phyloP scores from a whole-genome alignment of 75 land plant species.

The Cunninghamia lanceolata region DNA sequence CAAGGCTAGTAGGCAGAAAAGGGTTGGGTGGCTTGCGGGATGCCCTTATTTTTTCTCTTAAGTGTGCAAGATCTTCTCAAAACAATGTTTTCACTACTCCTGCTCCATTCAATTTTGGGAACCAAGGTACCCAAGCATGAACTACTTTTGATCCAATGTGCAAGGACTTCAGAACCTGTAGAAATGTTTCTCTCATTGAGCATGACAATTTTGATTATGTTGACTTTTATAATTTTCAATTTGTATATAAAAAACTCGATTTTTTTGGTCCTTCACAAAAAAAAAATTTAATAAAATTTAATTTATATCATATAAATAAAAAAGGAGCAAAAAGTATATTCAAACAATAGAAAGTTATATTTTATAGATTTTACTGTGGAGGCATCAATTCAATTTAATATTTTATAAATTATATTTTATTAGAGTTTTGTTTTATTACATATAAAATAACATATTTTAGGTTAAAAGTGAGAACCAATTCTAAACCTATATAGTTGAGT shows the following conservation, averaged over 20 bases:
- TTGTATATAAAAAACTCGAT: not conserved
- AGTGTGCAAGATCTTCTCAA: constrained; percentile 20
- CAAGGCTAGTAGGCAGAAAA: constrained; percentile 70
- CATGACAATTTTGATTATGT: not conserved
- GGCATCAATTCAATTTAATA: too few relatives aligned
- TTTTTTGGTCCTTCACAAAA: not conserved
- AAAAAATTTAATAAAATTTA: too few relatives aligned
- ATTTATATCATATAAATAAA: too few relatives aligned
- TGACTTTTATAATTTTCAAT: not conserved
- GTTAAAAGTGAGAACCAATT: too few relatives aligned
- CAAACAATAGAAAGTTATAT: too few relatives aligned
- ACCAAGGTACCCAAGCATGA: not conserved
- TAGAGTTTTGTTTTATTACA: too few relatives aligned
- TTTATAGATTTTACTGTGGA: too few relatives aligned
- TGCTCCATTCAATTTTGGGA: not conserved
- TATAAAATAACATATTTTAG: too few relatives aligned
- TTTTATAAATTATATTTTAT: too few relatives aligned
- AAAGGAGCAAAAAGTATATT: too few relatives aligned
- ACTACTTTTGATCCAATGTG: not conserved
- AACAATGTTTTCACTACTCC: not conserved
- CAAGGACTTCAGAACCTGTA: not conserved
- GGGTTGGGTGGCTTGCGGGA: constrained; percentile 62
- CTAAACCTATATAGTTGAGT: too few relatives aligned
- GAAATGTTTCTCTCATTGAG: not conserved
- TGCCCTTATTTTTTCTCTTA: constrained; percentile 27